Base-by-base conservation (phyloP, 768 basidiomycete genomes). In the Termitomyces titanicus region DNA sequence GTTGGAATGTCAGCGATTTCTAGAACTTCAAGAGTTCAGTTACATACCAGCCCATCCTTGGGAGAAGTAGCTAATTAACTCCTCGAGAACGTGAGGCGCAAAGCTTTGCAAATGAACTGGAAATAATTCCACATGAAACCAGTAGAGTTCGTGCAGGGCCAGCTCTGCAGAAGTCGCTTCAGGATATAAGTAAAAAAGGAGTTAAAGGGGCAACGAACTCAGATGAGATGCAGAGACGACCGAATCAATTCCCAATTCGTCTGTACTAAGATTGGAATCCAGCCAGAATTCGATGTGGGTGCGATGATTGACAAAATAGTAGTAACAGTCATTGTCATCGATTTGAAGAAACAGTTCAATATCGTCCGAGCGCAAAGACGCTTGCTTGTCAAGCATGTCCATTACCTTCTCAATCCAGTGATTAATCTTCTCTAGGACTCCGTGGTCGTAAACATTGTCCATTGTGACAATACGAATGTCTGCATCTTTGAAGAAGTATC, bases 71-170 rank as follows among this genome's bases (percentile, higher is more conserved):
- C 74, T 69, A 47, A 78, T 76, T 7, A 84, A 71, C 18, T 83
- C 77, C 15, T 80, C 75, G 15, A 83, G 58, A 4, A 64, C 60
- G 18, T 64, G 53, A n/a, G 59, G 59, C 7, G 67, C 63, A 5
- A 83, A 62, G 3, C 71, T 64, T 12, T 65, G 62, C 13, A 74
- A 58, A 59, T 88, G 86, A 71, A 79, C 81, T 0, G 82, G 84
- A 63, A 83, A 86, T 56, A 72, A 78, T 60, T 87, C 84, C n/a
- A 85, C 66, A 57, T 88, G 86, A 2, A 62, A 61, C 86, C 85
- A 88, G 54, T 83, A 88, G 12, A 81, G 68, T 24, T 75, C 74
- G 38, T 83, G 74, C 10, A 85, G 60, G 2, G 72, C 71, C 17
- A 70, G 58, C 47, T 72, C 84, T 85, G 54, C 15, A 63, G 38